Percentiles rank a stretch among this genome's conserved stretches.
Evolutionary conservation across 2,329 filamentous ascomycete species (phyloP).

Genomic region (Trichoderma polysporum): DNA sequence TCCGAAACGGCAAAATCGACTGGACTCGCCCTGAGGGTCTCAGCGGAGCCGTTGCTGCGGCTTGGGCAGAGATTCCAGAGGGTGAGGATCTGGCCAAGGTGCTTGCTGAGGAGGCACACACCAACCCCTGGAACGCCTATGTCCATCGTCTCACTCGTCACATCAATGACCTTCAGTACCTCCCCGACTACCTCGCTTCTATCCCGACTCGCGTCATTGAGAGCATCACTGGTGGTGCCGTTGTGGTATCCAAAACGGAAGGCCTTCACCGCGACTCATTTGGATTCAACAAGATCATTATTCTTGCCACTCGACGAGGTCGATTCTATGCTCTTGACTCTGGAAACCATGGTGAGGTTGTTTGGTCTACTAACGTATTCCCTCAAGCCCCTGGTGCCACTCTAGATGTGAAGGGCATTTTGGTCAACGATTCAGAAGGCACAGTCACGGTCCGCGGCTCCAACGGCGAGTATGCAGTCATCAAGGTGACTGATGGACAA

Average conservation of each 20-base stretch:
- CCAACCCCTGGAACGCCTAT: conserved; percentile 78
- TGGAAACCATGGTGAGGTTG: conserved; percentile 67
- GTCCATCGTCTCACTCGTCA: conserved; percentile 84
- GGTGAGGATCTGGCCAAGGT: conserved; percentile 74
- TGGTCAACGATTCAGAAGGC: conserved; percentile 57
- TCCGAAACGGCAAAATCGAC: conserved; percentile 75
- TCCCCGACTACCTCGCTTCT: conserved; percentile 70
- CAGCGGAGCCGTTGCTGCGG: conserved; percentile 73
- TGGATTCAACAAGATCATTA: conserved; percentile 81
- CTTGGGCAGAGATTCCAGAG: conserved; percentile 75
- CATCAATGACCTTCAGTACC: conserved; percentile 69
- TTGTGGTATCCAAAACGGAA: conserved; percentile 39
- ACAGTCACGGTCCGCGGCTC: conserved; percentile 58
- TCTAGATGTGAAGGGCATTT: conserved; percentile 66
- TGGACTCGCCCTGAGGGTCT: conserved; percentile 85
- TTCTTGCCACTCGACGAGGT: conserved; percentile 77
- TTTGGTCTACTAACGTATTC: conserved; percentile 71
- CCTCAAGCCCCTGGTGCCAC: conserved; percentile 53
- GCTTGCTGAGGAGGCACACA: conserved; percentile 82
- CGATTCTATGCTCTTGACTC: conserved; percentile 78
- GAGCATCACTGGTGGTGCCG: conserved; percentile 60
- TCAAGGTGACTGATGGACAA: conserved; percentile 54
- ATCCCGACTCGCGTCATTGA: conserved; percentile 68
- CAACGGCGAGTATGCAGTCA: conserved; percentile 61
- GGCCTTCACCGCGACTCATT: conserved; percentile 70